These are phyloP conservation scores for Globisporangium mamillatum DNA, from an alignment of 352 stramenopile species.

Conservation along the genomic window DNA sequence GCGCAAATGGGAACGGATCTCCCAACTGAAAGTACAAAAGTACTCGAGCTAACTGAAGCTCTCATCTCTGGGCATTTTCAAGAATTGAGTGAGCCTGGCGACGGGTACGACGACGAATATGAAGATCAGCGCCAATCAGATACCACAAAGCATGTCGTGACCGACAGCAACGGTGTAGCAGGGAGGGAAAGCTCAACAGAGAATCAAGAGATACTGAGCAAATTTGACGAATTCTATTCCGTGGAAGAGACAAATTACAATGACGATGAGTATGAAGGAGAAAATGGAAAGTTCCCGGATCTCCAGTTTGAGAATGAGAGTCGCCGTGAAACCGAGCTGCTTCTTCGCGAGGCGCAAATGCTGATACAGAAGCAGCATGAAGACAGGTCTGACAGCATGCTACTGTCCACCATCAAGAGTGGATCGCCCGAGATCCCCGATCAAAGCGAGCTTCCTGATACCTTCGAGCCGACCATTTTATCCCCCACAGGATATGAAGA, in stretches of 20 bases:
- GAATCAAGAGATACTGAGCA: not conserved
- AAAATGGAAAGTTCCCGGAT: slow-evolving; percentile 11
- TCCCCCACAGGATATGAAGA: not conserved
- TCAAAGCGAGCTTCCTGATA: not conserved
- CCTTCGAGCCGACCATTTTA: not conserved
- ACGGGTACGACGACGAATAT: slow-evolving; percentile 18
- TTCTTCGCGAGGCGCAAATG: slow-evolving; percentile 38
- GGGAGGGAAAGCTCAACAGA: not conserved
- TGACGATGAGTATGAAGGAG: slow-evolving; percentile 5
- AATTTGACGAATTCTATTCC: not conserved
- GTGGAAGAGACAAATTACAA: slow-evolving; percentile 23
- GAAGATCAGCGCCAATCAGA: not conserved
- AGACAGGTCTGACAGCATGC: not conserved
- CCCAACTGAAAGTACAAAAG: not conserved
- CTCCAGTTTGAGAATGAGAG: slow-evolving; percentile 20
- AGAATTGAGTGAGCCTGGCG: not conserved
- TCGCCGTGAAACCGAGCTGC: slow-evolving; percentile 30
- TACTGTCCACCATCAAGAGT: not conserved
- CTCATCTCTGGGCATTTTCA: not conserved
- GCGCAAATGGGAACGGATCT: not conserved
- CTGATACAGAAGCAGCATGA: slow-evolving; percentile 29
- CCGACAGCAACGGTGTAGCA: not conserved
- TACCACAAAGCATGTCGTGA: too few species aligned
- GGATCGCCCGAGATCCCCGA: slow-evolving; percentile 1
- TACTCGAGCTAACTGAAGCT: not conserved